Evolutionary conservation across 2,329 filamentous ascomycete species (phyloP), one percentile per base, ranked within the genome.

Genomic region (Claviceps humidiphila): DNA sequence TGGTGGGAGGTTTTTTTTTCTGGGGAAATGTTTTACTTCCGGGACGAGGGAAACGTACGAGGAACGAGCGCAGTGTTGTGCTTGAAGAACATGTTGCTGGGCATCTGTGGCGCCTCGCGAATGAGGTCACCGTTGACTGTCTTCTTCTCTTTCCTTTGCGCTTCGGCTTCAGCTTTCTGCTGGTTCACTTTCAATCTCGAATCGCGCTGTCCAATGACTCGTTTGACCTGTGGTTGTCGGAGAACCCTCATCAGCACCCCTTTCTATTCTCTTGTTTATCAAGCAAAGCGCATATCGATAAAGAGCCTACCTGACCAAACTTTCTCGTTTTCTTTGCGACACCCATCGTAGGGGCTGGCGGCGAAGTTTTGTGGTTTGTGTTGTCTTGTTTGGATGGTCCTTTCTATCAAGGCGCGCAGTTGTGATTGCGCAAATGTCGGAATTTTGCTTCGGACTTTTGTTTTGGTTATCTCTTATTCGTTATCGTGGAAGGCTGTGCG

Each of bases 261-360:
- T 24, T 40, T n/a, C 13, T 40, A 3, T 48, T 41, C 1, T 38
- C 4, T n/a, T 38, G 45, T 13, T 56, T 50, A 52, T 22, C 34
- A 26, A 2, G 2, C 30, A 20, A 34, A 17, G 1, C 30, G 49
- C 54, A 58, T 63, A 66, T 68, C 64, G 58, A 64, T 61, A 60
- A 58, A 58, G 53, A 50, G 55, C 71, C 55, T 63, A 80, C 80
- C 66, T 77, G 73, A 49, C 82, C 91, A 68, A 95, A 97, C 74
- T 96, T 96, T 73, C 90, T 83, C 51, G 88, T 95, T 68, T 84
- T 88, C 74, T 95, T 95, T 57, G 84, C 81, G 60, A 89, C 81
- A 71, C 89, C 90, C 91, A 96, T 96, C 56, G 53, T 59, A 47
- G 44, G 54, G 45, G 30, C 16, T 42, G 11, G 4, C 37, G 3